Evolutionary conservation across 192 early-diverging fungal species (phyloP).

Genomic region (Entomortierella chlamydospora): DNA sequence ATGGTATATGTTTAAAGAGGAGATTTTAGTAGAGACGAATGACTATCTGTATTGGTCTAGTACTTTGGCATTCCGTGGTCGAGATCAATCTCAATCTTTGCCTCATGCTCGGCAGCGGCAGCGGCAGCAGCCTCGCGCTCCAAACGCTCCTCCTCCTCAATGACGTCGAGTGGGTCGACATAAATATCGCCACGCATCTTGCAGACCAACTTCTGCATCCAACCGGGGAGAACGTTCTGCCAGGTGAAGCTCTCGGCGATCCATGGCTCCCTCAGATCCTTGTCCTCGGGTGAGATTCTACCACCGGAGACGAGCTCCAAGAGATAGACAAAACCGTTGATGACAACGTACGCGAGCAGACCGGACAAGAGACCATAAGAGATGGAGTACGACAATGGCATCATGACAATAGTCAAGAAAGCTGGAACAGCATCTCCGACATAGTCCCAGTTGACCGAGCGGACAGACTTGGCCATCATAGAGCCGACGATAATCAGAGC

Average conservation of each 20-base stretch:
- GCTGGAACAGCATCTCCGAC: slow-evolving; percentile 83
- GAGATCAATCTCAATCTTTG: slow-evolving; percentile 44
- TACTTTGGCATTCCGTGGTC: slow-evolving; percentile 46
- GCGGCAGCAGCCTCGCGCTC: slow-evolving; percentile 40
- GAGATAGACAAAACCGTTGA: slow-evolving; percentile 72
- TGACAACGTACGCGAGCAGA: slow-evolving; percentile 74
- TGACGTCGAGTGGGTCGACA: slow-evolving; percentile 42
- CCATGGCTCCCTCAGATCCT: slow-evolving; percentile 41
- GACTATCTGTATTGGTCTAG: neutral
- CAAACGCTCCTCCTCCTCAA: slow-evolving; percentile 50
- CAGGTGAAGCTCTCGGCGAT: slow-evolving; percentile 39
- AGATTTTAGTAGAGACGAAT: no score
- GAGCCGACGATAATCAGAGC: slow-evolving; percentile 84
- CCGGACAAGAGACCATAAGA: slow-evolving; percentile 87
- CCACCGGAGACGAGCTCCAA: slow-evolving; percentile 68
- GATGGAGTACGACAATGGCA: slow-evolving; percentile 86
- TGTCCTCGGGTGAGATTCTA: slow-evolving; percentile 59
- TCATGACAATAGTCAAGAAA: slow-evolving; percentile 81
- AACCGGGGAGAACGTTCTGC: slow-evolving; percentile 28
- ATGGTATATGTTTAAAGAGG: no score
- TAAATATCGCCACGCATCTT: slow-evolving; percentile 35
- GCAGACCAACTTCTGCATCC: slow-evolving; percentile 45
- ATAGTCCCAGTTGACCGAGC: slow-evolving; percentile 86
- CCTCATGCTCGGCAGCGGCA: slow-evolving; percentile 30
- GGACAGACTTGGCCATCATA: slow-evolving; percentile 82